These are phyloP conservation scores for Aspergillus versicolor DNA, from an alignment of 2,329 filamentous ascomycete genomes.

Conservation along the genomic window DNA sequence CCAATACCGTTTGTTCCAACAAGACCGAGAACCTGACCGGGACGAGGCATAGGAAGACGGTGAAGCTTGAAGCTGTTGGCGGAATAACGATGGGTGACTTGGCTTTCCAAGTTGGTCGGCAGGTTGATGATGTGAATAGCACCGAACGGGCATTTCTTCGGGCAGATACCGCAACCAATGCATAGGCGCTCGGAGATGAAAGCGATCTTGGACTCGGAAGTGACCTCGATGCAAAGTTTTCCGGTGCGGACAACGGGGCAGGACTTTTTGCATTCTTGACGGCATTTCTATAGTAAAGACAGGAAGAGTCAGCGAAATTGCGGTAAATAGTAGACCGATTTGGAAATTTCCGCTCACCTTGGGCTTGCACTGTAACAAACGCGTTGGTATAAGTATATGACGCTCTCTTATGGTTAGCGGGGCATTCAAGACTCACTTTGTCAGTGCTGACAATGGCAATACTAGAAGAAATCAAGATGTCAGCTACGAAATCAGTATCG, in stretches of 20 bases:
- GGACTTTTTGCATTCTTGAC: slow-evolving; percentile 98
- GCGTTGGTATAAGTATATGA: slow-evolving; percentile 24
- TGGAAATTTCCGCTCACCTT: slow-evolving; percentile 57
- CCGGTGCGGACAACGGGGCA: slow-evolving; percentile 96
- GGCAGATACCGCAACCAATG: slow-evolving; percentile 98
- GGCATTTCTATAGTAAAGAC: slow-evolving; percentile 70
- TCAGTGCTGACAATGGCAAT: slow-evolving; percentile 98
- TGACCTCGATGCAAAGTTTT: slow-evolving; percentile 96
- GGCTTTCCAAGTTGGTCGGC: slow-evolving; percentile 96
- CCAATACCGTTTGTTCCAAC: slow-evolving; percentile 99
- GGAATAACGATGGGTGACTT: slow-evolving; percentile 97
- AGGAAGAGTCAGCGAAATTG: slow-evolving; percentile 26
- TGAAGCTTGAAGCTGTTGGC: slow-evolving; percentile 99
- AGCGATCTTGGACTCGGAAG: slow-evolving; percentile 83
- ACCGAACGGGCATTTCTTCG: slow-evolving; percentile 98
- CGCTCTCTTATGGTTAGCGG: slow-evolving; percentile 16
- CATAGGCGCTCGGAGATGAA: slow-evolving; percentile 97
- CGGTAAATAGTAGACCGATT: background rate
- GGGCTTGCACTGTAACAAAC: slow-evolving; percentile 70
- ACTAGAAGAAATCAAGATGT: slow-evolving; percentile 52
- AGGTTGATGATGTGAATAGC: slow-evolving; percentile 99
- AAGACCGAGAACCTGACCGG: slow-evolving; percentile 90
- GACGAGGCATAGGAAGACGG: slow-evolving; percentile 90
- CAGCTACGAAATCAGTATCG: slow-evolving; percentile 11
- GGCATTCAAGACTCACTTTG: slow-evolving; percentile 65